Percentiles rank a stretch among this genome's conserved stretches.
Conservation (phyloP, 192 early-diverging fungal genomes). For the Mortierella claussenii region DNA sequence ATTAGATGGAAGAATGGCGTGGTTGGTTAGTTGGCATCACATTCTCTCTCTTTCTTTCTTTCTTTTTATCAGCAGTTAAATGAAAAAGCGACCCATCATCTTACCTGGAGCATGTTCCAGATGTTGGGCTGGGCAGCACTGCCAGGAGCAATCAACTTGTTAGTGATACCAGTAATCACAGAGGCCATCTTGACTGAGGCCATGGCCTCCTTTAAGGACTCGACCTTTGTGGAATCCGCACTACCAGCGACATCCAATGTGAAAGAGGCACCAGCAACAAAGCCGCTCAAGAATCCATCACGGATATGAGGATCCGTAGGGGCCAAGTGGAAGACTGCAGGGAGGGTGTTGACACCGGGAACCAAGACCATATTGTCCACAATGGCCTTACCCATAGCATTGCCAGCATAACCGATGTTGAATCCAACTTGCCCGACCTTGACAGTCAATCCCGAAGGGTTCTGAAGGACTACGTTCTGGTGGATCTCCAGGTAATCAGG, state of each 20-base stretch:
- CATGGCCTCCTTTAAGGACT: conserved; percentile 58
- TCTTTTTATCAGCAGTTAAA: no score
- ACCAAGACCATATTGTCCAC: conserved; percentile 54
- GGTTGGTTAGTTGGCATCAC: no score
- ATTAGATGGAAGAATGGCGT: no score
- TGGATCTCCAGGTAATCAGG: conserved; percentile 55
- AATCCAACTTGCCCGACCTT: conserved; percentile 59
- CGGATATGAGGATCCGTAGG: conserved; percentile 28
- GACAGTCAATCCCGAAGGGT: conserved; percentile 65
- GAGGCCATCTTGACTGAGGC: conserved; percentile 56
- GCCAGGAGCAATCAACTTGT: conserved; percentile 47
- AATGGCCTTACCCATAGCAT: conserved; percentile 53
- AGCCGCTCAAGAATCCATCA: conserved; percentile 57
- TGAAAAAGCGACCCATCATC: no score
- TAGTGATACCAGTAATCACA: conserved; percentile 56
- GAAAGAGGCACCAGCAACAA: conserved; percentile 50
- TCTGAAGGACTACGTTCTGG: conserved; percentile 56
- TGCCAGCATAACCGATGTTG: conserved; percentile 47
- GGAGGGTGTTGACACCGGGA: conserved; percentile 60
- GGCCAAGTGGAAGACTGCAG: conserved; percentile 55
- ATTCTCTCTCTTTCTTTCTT: no score
- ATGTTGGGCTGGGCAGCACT: conserved; percentile 28
- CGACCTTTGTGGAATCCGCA: conserved; percentile 53
- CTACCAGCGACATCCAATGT: conserved; percentile 56
- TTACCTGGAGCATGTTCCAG: conserved; percentile 39